Evolutionary conservation across 805 yeast species (phyloP).

Genomic region (Candida pseudoglaebosa): DNA sequence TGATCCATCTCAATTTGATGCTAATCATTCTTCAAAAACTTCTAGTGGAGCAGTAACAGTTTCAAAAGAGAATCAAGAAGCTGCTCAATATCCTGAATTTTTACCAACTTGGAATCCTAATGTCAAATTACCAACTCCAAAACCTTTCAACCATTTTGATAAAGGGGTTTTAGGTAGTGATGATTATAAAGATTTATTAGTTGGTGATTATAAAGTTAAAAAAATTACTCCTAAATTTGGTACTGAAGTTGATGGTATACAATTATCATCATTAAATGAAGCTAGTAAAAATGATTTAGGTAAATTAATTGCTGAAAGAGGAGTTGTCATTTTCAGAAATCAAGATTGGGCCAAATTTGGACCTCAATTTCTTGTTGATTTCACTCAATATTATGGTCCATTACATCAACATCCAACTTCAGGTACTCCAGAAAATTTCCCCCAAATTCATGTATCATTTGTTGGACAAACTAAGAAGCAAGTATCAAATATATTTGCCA

Average conservation of each 20-base stretch:
- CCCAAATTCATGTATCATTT: slow-evolving; percentile 34
- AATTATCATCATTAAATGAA: slow-evolving; percentile 22
- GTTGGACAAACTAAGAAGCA: slow-evolving; percentile 27
- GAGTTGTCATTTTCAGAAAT: slow-evolving; percentile 30
- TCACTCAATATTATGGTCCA: slow-evolving; percentile 17
- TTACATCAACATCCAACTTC: slow-evolving; percentile 21
- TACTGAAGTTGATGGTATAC: slow-evolving; percentile 25
- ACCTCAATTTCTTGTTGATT: slow-evolving; percentile 36
- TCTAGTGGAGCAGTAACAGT: slow-evolving; percentile 25
- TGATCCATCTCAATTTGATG: slow-evolving; percentile 22
- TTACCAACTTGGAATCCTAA: slow-evolving; percentile 34
- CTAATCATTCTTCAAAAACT: slow-evolving; percentile 16
- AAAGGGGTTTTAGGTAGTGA: slow-evolving; percentile 25
- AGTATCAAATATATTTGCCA: slow-evolving; percentile 22
- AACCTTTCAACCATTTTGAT: slow-evolving; percentile 24
- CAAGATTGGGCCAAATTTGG: slow-evolving; percentile 35
- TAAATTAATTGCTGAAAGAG: slow-evolving; percentile 27
- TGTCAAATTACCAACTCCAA: slow-evolving; percentile 24
- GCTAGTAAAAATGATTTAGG: slow-evolving; percentile 32
- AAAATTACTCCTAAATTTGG: slow-evolving; percentile 31
- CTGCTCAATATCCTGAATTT: slow-evolving; percentile 23
- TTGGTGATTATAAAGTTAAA: slow-evolving; percentile 14
- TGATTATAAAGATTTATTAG: slow-evolving; percentile 18
- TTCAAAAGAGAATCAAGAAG: slow-evolving; percentile 18
- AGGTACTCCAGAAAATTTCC: slow-evolving; percentile 22